A percentile compares a stretch with the other conserved stretches of the same genome.
Conservation (phyloP, 2,329 filamentous ascomycete species). For the Talaromyces sp. region DNA sequence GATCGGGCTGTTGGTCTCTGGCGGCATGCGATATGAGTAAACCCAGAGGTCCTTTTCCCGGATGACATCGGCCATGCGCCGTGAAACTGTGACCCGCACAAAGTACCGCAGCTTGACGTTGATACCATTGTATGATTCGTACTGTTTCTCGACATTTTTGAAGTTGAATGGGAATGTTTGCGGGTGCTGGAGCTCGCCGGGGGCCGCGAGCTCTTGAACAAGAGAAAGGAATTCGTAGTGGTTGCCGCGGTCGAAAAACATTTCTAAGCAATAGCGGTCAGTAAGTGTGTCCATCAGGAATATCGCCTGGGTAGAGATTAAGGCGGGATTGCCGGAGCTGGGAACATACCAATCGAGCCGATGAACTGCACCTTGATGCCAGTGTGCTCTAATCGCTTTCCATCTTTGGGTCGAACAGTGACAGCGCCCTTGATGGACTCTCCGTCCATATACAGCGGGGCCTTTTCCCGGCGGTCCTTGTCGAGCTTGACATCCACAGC, state of each 20-base stretch:
- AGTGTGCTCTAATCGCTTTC: constrained; percentile 94
- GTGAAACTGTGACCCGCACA: constrained; percentile 89
- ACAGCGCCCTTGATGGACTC: constrained; percentile 97
- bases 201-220: constrained; percentile 92
- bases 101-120: constrained; percentile 99
- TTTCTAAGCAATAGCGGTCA: constrained; percentile 57
- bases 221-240: constrained; percentile 98
- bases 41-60: constrained; percentile 99
- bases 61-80: constrained; percentile 95
- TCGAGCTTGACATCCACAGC: constrained; percentile 98
- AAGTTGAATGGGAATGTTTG: constrained; percentile 99
- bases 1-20: constrained; percentile 96
- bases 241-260: constrained; percentile 99
- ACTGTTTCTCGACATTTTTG: constrained; percentile 99
- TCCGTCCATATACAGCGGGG: constrained; percentile 93
- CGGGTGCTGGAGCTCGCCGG: constrained; percentile 95
- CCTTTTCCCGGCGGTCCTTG: constrained; percentile 95
- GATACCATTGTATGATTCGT: constrained; percentile 99
- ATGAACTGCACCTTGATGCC: constrained; percentile 99
- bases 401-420: constrained; percentile 93
- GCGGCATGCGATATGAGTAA: constrained; percentile 95
- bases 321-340: neutral
- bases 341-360: constrained; percentile 76
- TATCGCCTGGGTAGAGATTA: neutral
- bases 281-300: neutral